phyloP scores from a whole-genome alignment of 495 filamentous ascomycete species.

The Annulohypoxylon maeteangense region DNA sequence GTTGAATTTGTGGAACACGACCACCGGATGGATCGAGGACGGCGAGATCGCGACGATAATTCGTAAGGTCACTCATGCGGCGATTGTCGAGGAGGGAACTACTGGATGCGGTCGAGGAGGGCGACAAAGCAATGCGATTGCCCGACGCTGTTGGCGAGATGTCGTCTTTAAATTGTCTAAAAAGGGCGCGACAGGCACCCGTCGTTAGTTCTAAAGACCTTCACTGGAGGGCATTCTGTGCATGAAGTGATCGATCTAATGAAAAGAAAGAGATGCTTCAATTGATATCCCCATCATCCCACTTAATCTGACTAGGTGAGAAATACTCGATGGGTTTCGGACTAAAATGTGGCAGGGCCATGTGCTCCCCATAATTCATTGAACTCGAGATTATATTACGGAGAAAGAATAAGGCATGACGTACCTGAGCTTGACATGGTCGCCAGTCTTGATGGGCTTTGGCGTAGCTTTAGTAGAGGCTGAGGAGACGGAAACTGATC shows the following conservation, averaged over 20 bases:
- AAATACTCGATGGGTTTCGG: slow-evolving; percentile 21
- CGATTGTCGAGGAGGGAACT: slow-evolving; percentile 59
- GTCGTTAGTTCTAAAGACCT: slow-evolving; percentile 35
- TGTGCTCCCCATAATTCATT: slow-evolving; percentile 17
- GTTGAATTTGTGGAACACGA: slow-evolving; percentile 63
- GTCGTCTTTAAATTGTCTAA: slow-evolving; percentile 58
- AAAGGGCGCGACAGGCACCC: slow-evolving; percentile 27
- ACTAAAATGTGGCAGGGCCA: slow-evolving; percentile 25
- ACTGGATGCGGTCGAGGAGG: slow-evolving; percentile 59
- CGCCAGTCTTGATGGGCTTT: slow-evolving; percentile 66
- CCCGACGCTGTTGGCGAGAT: slow-evolving; percentile 61
- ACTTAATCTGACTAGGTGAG: slow-evolving; percentile 4
- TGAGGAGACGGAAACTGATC: slow-evolving; percentile 60
- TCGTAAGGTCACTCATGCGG: slow-evolving; percentile 66
- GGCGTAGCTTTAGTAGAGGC: slow-evolving; percentile 58
- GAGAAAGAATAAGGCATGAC: slow-evolving; percentile 40
- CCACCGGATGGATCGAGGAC: slow-evolving; percentile 70
- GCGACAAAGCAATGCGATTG: slow-evolving; percentile 58
- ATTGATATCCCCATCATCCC: slow-evolving; percentile 5
- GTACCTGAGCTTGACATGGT: slow-evolving; percentile 59
- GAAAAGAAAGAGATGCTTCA: background rate
- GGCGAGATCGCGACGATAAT: slow-evolving; percentile 77
- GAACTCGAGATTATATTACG: slow-evolving; percentile 9
- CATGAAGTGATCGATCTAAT: slow-evolving; percentile 29
- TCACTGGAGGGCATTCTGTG: slow-evolving; percentile 41